phyloP scores from a whole-genome alignment of 805 yeast genomes.

The Isabelozyma pseudorhagii region DNA sequence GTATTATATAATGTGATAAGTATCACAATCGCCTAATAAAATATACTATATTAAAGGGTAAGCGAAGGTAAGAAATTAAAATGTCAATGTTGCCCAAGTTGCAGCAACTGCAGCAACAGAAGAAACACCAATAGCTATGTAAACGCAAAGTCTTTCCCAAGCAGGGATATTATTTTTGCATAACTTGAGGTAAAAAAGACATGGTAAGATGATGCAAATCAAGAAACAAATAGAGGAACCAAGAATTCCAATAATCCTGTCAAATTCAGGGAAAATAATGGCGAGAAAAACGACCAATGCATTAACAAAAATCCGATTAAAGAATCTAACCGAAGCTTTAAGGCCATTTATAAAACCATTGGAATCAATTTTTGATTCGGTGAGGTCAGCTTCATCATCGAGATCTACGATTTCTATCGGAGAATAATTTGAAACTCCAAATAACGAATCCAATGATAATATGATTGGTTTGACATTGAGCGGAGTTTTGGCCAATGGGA shows the following conservation, averaged over 20 bases:
- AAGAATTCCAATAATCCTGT: conserved; percentile 72
- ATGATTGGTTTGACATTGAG: conserved; percentile 79
- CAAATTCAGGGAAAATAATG: conserved; percentile 72
- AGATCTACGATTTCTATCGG: neutral
- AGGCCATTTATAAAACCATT: neutral
- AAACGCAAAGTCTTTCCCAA: conserved; percentile 37
- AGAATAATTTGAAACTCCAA: conserved; percentile 22
- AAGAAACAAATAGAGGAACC: conserved; percentile 81
- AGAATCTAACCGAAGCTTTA: conserved; percentile 11
- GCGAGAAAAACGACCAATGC: conserved; percentile 56
- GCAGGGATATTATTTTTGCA: conserved; percentile 43
- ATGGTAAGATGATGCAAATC: conserved; percentile 76
- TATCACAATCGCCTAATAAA: neutral
- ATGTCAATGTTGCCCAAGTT: conserved; percentile 46
- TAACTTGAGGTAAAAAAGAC: conserved; percentile 62
- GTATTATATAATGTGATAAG: too few relatives aligned
- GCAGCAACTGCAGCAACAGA: conserved; percentile 53
- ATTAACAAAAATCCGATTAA: conserved; percentile 45
- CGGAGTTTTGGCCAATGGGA: conserved; percentile 84
- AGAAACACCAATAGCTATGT: conserved; percentile 44
- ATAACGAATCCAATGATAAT: conserved; percentile 60
- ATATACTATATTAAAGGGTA: neutral
- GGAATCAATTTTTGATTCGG: neutral
- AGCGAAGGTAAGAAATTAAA: neutral
- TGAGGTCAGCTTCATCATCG: neutral